Conservation (phyloP, 106 monocot species). For the Allium fistulosum region DNA sequence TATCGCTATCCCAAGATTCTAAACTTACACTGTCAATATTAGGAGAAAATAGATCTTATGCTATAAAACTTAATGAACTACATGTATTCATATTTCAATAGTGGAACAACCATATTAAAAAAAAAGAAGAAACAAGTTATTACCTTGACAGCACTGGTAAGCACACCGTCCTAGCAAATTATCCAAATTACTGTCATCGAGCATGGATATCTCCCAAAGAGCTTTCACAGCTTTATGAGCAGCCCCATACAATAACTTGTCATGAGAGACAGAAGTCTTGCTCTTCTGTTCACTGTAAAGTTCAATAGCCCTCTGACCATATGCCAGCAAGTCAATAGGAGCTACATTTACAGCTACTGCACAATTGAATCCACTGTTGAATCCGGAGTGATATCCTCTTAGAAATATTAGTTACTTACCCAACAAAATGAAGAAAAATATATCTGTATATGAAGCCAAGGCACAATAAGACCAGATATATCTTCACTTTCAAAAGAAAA, state of each 20-base stretch:
- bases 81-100: too few species aligned
- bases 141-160: constrained; percentile 51
- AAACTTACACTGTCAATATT: too few species aligned
- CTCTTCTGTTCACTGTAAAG: constrained; percentile 55
- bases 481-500: constrained; percentile 79
- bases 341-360: constrained; percentile 79
- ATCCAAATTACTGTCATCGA: constrained; percentile 19
- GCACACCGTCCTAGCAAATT: constrained; percentile 34
- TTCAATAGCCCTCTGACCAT: constrained; percentile 50
- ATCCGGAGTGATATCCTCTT: too few species aligned
- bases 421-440: constrained; percentile 99
- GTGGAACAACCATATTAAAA: too few species aligned
- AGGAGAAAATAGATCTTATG: too few species aligned
- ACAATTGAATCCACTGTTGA: constrained; percentile 13
- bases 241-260: constrained; percentile 67
- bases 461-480: constrained; percentile 92
- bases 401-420: constrained; percentile 29
- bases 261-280: constrained; percentile 66
- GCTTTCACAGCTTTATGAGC: constrained; percentile 71
- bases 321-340: constrained; percentile 79
- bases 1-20: too few species aligned
- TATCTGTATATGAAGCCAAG: constrained; percentile 95
- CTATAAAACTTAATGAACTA: too few species aligned
- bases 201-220: constrained; percentile 54
- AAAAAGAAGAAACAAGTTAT: neutral